Conservation (phyloP, 2,329 filamentous ascomycete genomes). For the Botrytis medusae region DNA sequence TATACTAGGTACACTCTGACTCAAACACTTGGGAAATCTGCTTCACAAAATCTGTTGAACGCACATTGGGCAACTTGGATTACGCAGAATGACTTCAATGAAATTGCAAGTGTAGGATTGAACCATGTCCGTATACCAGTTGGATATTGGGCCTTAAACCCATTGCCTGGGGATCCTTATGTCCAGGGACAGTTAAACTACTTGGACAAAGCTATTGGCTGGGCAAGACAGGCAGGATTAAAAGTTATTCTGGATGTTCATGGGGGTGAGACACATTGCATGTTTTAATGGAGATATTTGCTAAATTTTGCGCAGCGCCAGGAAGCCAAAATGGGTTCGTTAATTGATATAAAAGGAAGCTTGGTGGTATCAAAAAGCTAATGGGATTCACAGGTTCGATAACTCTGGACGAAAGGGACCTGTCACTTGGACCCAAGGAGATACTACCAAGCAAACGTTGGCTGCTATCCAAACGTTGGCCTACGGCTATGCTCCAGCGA, state of each 20-base stretch:
- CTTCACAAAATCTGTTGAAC: conserved; percentile 47
- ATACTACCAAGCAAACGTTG: conserved; percentile 43
- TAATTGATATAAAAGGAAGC: neutral
- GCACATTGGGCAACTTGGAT: conserved; percentile 60
- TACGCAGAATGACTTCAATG: conserved; percentile 45
- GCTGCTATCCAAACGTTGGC: conserved; percentile 43
- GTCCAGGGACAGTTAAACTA: conserved; percentile 60
- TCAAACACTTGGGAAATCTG: conserved; percentile 48
- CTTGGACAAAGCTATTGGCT: conserved; percentile 56
- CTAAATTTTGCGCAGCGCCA: conserved; percentile 45
- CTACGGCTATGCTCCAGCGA: conserved; percentile 43
- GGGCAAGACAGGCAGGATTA: conserved; percentile 57
- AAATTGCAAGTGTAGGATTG: conserved; percentile 49
- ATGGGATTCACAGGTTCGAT: conserved; percentile 49
- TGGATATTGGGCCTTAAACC: conserved; percentile 63
- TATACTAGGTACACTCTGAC: conserved; percentile 36
- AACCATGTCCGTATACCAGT: conserved; percentile 66
- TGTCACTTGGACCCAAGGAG: conserved; percentile 49
- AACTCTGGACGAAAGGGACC: conserved; percentile 57
- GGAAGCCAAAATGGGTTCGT: conserved; percentile 59
- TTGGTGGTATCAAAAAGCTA: neutral
- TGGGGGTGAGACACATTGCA: conserved; percentile 49
- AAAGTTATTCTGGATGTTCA: conserved; percentile 69
- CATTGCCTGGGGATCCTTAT: conserved; percentile 56
- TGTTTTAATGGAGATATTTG: neutral